A percentile compares a stretch with the other conserved stretches of the same genome.
phyloP scores from a whole-genome alignment of 176 grass and related monocot genomes.

The Zizania latifolia region DNA sequence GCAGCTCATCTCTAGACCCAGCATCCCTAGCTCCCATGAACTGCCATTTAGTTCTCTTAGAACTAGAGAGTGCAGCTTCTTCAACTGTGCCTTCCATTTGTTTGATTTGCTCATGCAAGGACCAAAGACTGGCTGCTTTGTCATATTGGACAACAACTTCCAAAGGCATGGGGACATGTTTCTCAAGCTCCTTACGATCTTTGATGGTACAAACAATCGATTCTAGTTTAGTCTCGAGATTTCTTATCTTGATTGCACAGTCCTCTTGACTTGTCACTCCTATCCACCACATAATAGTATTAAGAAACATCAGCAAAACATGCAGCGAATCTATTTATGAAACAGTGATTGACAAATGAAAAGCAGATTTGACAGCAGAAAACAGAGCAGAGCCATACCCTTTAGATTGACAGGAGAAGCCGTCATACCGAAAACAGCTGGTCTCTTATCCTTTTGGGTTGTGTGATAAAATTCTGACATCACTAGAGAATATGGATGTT shows the following conservation, averaged over 20 bases:
- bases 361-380: not conserved
- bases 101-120: slow-evolving; percentile 86
- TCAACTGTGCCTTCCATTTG: slow-evolving; percentile 86
- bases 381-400: slow-evolving; percentile 50
- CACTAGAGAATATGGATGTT: slow-evolving; percentile 98
- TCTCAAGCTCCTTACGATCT: slow-evolving; percentile 92
- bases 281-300: slow-evolving; percentile 33
- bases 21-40: slow-evolving; percentile 99
- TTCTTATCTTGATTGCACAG: slow-evolving; percentile 99
- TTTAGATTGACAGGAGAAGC: slow-evolving; percentile 99
- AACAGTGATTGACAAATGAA: not conserved
- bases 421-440: slow-evolving; percentile 94
- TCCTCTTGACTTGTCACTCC: slow-evolving; percentile 98
- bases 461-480: slow-evolving; percentile 99
- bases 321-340: slow-evolving; percentile 7
- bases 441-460: slow-evolving; percentile 81
- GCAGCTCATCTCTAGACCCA: slow-evolving; percentile 87
- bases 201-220: slow-evolving; percentile 90
- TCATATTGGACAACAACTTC: slow-evolving; percentile 87
- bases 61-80: slow-evolving; percentile 77
- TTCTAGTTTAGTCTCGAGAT: slow-evolving; percentile 96
- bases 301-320: slow-evolving; percentile 13
- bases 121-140: slow-evolving; percentile 84
- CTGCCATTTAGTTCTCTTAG: slow-evolving; percentile 95
- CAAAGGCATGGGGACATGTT: slow-evolving; percentile 93